Evolutionary conservation across 148 eudicot species (phyloP).

Genomic region (Rheum nobile): DNA sequence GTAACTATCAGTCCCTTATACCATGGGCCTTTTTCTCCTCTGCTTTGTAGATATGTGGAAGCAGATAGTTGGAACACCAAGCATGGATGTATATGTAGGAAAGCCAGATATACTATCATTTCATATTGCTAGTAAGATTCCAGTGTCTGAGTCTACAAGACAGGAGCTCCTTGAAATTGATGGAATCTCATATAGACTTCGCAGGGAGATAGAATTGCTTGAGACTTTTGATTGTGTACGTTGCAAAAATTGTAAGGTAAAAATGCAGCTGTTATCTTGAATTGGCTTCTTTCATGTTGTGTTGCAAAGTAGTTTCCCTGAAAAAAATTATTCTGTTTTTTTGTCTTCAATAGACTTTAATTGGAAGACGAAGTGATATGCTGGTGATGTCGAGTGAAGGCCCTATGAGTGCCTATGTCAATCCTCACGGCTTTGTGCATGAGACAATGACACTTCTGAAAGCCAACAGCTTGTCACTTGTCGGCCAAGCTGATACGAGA

Average conservation of each 20-base stretch:
- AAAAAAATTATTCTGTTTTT: neutral
- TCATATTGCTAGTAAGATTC: conserved; percentile 82
- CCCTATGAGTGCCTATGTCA: conserved; percentile 89
- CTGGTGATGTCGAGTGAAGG: conserved; percentile 90
- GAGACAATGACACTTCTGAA: conserved; percentile 65
- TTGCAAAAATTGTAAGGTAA: conserved; percentile 84
- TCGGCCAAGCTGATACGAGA: conserved; percentile 54
- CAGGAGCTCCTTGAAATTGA: conserved; percentile 93
- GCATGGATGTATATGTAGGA: conserved; percentile 54
- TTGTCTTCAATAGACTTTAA: conserved; percentile 27
- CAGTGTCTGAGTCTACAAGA: conserved; percentile 78
- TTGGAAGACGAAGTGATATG: conserved; percentile 79
- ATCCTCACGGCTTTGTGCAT: conserved; percentile 72
- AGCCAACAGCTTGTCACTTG: conserved; percentile 59
- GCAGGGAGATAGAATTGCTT: conserved; percentile 84
- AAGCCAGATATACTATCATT: conserved; percentile 78
- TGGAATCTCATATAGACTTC: conserved; percentile 77
- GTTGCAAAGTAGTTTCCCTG: conserved; percentile 1
- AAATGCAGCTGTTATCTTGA: neutral
- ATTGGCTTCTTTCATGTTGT: neutral
- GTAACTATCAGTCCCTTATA: neutral
- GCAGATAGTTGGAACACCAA: conserved; percentile 63
- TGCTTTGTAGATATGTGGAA: conserved; percentile 78
- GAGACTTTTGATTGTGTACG: conserved; percentile 67
- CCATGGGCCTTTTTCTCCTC: neutral